Percentiles rank a stretch among this genome's conserved stretches.
These are phyloP conservation scores for Hansfordia pulvinata DNA, from an alignment of 2,329 filamentous ascomycete genomes.

Conservation along the genomic window DNA sequence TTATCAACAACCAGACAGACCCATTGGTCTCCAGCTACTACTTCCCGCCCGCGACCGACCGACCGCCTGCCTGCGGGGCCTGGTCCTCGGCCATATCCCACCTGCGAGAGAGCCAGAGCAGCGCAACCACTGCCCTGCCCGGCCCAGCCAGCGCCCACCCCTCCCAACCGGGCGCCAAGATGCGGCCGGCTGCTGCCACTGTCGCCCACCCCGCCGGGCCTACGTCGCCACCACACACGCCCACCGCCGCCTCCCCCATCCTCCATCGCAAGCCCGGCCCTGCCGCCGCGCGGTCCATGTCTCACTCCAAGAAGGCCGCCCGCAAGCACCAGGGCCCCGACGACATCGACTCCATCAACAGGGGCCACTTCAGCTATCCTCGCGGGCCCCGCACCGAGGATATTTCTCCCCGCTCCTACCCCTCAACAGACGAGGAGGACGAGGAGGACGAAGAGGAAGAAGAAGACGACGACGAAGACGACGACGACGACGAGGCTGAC, in stretches of 20 bases:
- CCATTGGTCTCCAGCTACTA: too few relatives aligned
- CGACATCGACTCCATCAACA: constrained; percentile 18
- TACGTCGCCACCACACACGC: constrained; percentile 27
- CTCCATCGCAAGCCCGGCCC: constrained; percentile 10
- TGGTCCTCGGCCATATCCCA: too few relatives aligned
- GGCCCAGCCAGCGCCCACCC: too few relatives aligned
- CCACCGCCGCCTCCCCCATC: constrained; percentile 18
- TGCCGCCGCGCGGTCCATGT: constrained; percentile 7
- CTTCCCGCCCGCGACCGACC: too few relatives aligned
- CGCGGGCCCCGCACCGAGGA: constrained; percentile 14
- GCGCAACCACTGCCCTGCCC: too few relatives aligned
- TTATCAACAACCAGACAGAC: too few relatives aligned
- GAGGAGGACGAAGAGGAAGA: too few relatives aligned
- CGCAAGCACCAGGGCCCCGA: constrained; percentile 13
- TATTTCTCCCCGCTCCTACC: constrained; percentile 16
- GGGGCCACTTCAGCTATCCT: constrained; percentile 15
- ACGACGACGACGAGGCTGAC: neutral
- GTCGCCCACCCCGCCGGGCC: constrained; percentile 15
- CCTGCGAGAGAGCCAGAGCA: too few relatives aligned
- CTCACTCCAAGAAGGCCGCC: constrained; percentile 10
- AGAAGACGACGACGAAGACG: neutral
- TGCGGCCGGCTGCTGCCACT: constrained; percentile 15
- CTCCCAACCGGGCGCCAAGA: too few relatives aligned
- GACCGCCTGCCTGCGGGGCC: too few relatives aligned
- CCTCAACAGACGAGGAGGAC: constrained; percentile 15